Evolutionary conservation across 331 rosid species (phyloP), one percentile per base, ranked within the genome.

Genomic region (Dryas integrifolia): DNA sequence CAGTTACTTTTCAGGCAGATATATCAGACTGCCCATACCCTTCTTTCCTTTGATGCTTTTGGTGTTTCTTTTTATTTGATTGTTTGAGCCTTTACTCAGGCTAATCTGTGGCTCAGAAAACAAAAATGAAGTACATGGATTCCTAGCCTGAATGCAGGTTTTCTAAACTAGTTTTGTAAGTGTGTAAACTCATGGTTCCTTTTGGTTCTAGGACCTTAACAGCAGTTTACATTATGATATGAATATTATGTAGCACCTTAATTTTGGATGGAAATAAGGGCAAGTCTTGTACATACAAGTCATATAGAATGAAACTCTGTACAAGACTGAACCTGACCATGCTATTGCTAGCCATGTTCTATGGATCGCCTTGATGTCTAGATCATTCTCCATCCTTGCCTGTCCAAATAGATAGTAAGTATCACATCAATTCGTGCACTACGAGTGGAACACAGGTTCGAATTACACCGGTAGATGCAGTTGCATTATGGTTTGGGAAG

Each of bases 271-370:
- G 85, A 84, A 84, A 81, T 72, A 81, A 72, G 84, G 89, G 86
- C 74, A 72, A 83, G 93, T 88, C 96, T 88, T 92, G 98, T 87
- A 92, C 91, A 85, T 55, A 73, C 77, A 76, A 70, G 65, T 77
- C 91, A 81, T 76, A 78, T 76, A 82, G 79, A 83, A 87, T 84
- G 86, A 90, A 84, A 75, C 87, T 77, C 77, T 77, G 96, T 88
- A 86, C 98, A 88, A 90, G 92, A 88, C 97, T 87, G 86, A 88
- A 90, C 97, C 94, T 92, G 97, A 76, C 78, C 84, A 86, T 82
- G 88, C 84, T 11, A 84, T 84, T 86, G 89, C 82, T 84, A 87
- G 87, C 86, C 86, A 85, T 84, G 95, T 91, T 88, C 84, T 85
- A 86, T 84, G 81, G 84, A 86, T 79, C 73, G 81, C 84, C 89